A percentile compares a stretch with the other conserved stretches of the same genome.
These are phyloP conservation scores for Crotalaria pallida DNA, from an alignment of 306 rosid species.

Conservation along the genomic window DNA sequence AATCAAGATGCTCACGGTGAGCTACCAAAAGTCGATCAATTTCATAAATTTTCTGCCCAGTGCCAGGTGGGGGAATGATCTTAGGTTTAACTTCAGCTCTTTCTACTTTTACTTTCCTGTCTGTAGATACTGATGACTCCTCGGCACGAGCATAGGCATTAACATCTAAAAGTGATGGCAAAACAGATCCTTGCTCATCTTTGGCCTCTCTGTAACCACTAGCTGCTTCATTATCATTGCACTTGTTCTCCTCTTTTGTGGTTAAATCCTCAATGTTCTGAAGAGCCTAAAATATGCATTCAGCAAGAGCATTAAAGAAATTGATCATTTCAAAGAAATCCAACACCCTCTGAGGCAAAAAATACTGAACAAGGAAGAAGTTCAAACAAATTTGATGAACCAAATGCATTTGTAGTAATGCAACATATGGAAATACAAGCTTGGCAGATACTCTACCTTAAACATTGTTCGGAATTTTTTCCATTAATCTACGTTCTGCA, in stretches of 20 bases:
- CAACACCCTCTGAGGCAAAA: background rate
- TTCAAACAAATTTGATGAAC: background rate
- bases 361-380: background rate
- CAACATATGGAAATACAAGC: constrained; percentile 3
- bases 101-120: constrained; percentile 20
- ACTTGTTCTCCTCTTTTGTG: constrained; percentile 36
- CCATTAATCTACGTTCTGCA: background rate
- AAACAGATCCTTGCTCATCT: constrained; percentile 34
- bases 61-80: constrained; percentile 53
- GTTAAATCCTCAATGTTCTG: constrained; percentile 37
- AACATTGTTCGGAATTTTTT: background rate
- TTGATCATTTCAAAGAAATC: constrained; percentile 1
- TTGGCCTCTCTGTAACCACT: constrained; percentile 25
- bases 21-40: constrained; percentile 45
- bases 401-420: constrained; percentile 5
- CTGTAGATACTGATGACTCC: constrained; percentile 30
- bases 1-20: constrained; percentile 50
- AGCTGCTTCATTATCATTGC: constrained; percentile 27
- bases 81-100: constrained; percentile 29
- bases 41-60: constrained; percentile 60
- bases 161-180: constrained; percentile 31
- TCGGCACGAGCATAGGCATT: constrained; percentile 33
- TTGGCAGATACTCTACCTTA: background rate
- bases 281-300: constrained; percentile 35
- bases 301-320: background rate